phyloP scores from a whole-genome alignment of 2,329 filamentous ascomycete species.

The Cladosporium sp. region DNA sequence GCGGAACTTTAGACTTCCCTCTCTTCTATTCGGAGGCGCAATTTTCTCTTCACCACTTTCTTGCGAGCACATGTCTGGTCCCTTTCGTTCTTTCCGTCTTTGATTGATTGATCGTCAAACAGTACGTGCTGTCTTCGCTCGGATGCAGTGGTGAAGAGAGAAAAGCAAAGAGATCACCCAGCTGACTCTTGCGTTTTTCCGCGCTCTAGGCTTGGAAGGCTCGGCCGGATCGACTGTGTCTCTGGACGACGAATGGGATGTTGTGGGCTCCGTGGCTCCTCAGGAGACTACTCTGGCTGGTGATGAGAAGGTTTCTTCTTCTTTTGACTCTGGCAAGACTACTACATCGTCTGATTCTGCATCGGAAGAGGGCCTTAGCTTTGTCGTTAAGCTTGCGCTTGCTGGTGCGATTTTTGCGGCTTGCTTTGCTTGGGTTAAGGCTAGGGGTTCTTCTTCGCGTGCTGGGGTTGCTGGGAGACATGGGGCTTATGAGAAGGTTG shows the following conservation, averaged over 20 bases:
- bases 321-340: conserved; percentile 14
- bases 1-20: conserved; percentile 70
- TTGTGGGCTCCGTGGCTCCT: conserved; percentile 12
- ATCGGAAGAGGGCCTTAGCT: conserved; percentile 34
- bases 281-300: conserved; percentile 8
- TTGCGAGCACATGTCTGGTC: not conserved
- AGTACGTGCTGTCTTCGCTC: conserved; percentile 13
- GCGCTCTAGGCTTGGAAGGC: conserved; percentile 43
- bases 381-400: conserved; percentile 42
- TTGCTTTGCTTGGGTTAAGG: conserved; percentile 29
- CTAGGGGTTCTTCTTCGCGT: conserved; percentile 16
- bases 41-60: conserved; percentile 1
- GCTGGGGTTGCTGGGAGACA: conserved; percentile 19
- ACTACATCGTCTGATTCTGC: conserved; percentile 9
- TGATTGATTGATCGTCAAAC: too few species aligned
- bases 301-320: conserved; percentile 17
- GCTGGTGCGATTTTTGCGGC: conserved; percentile 39
- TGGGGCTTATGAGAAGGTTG: conserved; percentile 25
- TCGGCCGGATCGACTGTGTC: conserved; percentile 36
- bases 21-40: too few species aligned
- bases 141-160: too few species aligned
- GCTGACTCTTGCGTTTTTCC: conserved; percentile 14
- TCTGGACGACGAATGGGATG: conserved; percentile 34
- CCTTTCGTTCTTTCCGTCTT: too few species aligned
- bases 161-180: conserved; percentile 3